Evolutionary conservation across 768 basidiomycete species (phyloP).

Genomic region (Zangia roseola): DNA sequence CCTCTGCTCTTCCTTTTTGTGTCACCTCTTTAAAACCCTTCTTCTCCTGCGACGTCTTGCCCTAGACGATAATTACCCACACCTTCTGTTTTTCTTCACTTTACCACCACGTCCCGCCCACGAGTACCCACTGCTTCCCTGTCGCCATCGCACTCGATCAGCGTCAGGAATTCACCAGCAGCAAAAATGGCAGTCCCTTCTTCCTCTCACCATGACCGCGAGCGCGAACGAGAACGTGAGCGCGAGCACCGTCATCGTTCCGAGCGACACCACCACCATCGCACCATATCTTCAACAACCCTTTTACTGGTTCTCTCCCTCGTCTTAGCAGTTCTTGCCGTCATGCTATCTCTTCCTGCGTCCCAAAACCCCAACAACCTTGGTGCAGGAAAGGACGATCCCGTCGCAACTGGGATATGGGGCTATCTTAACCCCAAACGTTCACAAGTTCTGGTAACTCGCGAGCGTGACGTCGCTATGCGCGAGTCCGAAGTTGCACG

Average conservation of each 20-base stretch:
- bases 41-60: slow-evolving; percentile 17
- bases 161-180: slow-evolving; percentile 47
- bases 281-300: slow-evolving; percentile 88
- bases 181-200: slow-evolving; percentile 82
- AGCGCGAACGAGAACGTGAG: slow-evolving; percentile 51
- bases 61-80: slow-evolving; percentile 13
- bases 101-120: slow-evolving; percentile 65
- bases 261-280: slow-evolving; percentile 70
- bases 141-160: slow-evolving; percentile 65
- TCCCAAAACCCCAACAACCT: slow-evolving; percentile 36
- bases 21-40: slow-evolving; percentile 17
- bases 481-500: slow-evolving; percentile 89
- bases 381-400: slow-evolving; percentile 33
- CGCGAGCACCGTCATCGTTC: slow-evolving; percentile 56
- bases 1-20: slow-evolving; percentile 4
- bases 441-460: slow-evolving; percentile 72
- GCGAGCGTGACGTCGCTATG: slow-evolving; percentile 75
- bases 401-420: slow-evolving; percentile 54
- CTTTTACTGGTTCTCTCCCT: slow-evolving; percentile 84
- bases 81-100: slow-evolving; percentile 10
- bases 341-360: slow-evolving; percentile 85
- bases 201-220: slow-evolving; percentile 72
- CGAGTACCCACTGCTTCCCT: slow-evolving; percentile 65
- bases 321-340: slow-evolving; percentile 82
- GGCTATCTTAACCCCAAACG: slow-evolving; percentile 81